Percentiles rank a stretch among this genome's conserved stretches.
phyloP scores from a whole-genome alignment of 2,329 filamentous ascomycete genomes.

The Davidsoniella neocaledoniae region DNA sequence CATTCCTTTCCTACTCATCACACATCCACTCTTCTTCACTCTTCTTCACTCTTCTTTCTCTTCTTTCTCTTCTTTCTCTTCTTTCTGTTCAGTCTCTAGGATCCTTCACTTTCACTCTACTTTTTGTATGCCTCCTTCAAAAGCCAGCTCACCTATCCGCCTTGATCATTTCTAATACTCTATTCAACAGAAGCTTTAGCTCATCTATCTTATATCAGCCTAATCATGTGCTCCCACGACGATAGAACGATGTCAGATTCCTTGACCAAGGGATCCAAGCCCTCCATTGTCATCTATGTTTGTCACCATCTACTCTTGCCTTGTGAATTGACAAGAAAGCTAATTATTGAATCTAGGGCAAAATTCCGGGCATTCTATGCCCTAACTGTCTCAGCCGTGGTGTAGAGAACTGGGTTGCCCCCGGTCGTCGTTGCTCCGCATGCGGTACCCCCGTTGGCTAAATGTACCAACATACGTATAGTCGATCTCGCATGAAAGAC shows the following conservation, averaged over 20 bases:
- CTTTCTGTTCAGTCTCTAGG: neutral
- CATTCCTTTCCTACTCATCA: neutral
- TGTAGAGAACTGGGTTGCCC: constrained; percentile 39
- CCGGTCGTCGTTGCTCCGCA: constrained; percentile 32
- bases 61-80: neutral
- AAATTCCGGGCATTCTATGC: constrained; percentile 34
- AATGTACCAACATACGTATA: no score
- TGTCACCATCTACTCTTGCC: no score
- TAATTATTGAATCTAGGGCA: constrained; percentile 4
- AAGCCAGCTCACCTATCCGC: neutral
- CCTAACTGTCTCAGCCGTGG: constrained; percentile 32
- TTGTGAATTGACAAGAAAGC: no score
- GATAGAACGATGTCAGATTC: neutral
- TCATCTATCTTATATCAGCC: neutral
- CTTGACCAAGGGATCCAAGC: no score
- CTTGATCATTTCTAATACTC: neutral
- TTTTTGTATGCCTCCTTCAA: no score
- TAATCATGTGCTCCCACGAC: neutral
- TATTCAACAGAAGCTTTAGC: neutral
- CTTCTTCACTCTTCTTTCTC: neutral
- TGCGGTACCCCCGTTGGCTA: constrained; percentile 30
- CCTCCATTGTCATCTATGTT: no score
- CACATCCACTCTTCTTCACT: neutral
- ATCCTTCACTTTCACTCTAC: neutral
- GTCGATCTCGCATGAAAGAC: no score